These are phyloP conservation scores for Akanthomyces dipterigenus DNA, from an alignment of 2,329 filamentous ascomycete genomes.

Conservation along the genomic window DNA sequence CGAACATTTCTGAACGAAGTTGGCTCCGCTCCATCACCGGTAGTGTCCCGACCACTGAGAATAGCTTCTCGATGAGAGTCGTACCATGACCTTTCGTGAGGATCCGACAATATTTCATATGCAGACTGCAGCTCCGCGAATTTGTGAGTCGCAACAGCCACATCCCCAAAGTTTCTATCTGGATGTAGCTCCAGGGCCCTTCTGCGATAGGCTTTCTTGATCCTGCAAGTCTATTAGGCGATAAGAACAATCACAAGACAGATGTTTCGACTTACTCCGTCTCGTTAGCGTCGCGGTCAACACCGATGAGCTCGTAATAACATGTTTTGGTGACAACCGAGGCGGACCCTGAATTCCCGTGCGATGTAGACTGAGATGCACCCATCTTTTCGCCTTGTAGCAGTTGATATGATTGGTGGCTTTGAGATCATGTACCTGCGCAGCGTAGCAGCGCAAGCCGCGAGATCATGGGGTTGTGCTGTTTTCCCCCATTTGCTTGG, in stretches of 20 bases:
- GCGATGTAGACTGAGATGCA: constrained; percentile 46
- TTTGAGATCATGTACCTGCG: not conserved
- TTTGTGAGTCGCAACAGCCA: constrained; percentile 71
- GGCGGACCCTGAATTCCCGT: constrained; percentile 23
- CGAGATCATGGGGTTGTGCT: not conserved
- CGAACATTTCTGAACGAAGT: constrained; percentile 62
- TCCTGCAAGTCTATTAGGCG: constrained; percentile 39
- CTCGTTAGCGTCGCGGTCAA: constrained; percentile 66
- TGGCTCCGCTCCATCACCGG: constrained; percentile 38
- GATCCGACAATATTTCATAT: constrained; percentile 92
- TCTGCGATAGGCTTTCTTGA: constrained; percentile 86
- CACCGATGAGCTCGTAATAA: constrained; percentile 77
- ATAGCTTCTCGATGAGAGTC: constrained; percentile 89
- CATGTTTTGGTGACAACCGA: constrained; percentile 55
- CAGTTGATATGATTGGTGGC: not conserved
- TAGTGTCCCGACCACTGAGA: constrained; percentile 55
- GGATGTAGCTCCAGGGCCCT: constrained; percentile 93
- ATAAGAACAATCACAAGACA: not conserved
- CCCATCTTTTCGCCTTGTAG: constrained; percentile 35
- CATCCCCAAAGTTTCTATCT: constrained; percentile 84
- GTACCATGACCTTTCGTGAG: constrained; percentile 96
- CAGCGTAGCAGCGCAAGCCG: not conserved
- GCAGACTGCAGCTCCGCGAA: constrained; percentile 92
- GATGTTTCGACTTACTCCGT: constrained; percentile 59
- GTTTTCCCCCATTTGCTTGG: not conserved